Conservation (phyloP, 495 filamentous ascomycete species). For the Talaromyces stipitatus region DNA sequence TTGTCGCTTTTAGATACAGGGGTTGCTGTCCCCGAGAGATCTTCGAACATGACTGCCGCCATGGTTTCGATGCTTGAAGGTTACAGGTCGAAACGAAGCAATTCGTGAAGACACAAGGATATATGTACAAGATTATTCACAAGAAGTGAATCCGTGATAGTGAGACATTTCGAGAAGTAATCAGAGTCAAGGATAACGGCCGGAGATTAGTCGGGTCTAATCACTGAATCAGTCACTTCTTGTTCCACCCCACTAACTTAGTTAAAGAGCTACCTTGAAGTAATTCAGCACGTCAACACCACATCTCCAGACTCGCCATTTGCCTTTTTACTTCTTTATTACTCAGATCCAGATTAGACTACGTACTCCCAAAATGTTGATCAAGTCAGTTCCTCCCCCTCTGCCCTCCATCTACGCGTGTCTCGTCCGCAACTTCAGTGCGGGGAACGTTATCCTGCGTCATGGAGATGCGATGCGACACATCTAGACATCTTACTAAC, state of each 20-base stretch:
- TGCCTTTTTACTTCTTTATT: neutral
- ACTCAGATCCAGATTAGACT: neutral
- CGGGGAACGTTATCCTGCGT: neutral
- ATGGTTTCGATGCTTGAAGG: neutral
- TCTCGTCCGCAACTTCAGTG: neutral
- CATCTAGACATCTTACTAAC: neutral
- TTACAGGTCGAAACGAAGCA: neutral
- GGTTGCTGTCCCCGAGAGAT: constrained; percentile 6
- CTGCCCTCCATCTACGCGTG: neutral
- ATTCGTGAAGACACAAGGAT: neutral
- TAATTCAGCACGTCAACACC: neutral
- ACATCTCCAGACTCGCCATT: neutral
- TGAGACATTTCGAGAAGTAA: neutral
- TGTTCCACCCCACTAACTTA: no score
- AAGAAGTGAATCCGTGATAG: neutral
- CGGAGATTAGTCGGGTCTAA: neutral
- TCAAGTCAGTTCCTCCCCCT: constrained; percentile 31
- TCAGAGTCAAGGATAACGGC: neutral
- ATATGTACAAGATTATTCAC: neutral
- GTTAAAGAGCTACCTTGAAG: no score
- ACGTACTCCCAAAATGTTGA: constrained; percentile 34
- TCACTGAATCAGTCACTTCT: neutral
- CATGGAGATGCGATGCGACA: neutral
- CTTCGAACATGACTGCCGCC: constrained; percentile 9
- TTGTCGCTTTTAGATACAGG: constrained; percentile 33